A percentile compares a stretch with the other conserved stretches of the same genome.
These are phyloP conservation scores for Aureobasidium melanogenum DNA, from an alignment of 2,329 filamentous ascomycete species.

Conservation along the genomic window DNA sequence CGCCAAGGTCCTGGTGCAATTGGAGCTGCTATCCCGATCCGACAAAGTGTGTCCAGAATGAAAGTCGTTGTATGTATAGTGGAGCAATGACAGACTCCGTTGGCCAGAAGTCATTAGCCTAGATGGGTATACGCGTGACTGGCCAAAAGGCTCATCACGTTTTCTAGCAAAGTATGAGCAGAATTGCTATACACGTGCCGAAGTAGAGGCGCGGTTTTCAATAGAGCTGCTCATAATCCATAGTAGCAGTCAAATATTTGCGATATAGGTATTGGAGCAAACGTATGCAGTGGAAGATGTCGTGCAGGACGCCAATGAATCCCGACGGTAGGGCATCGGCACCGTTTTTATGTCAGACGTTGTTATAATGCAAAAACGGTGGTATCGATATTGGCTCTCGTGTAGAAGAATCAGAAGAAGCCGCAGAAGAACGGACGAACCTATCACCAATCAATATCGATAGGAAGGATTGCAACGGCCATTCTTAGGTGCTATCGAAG, in stretches of 20 bases:
- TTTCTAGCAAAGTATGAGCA: background rate
- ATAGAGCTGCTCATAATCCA: background rate
- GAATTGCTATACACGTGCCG: background rate
- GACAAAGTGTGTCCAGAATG: background rate
- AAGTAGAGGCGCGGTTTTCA: background rate
- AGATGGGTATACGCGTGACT: background rate
- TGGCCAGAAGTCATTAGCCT: conserved; percentile 3
- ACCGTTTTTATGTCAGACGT: conserved; percentile 6
- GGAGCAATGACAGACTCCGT: background rate
- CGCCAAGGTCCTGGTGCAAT: background rate
- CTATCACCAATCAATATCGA: conserved; percentile 10
- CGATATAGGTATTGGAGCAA: conserved; percentile 5
- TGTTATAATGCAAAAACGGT: conserved; percentile 9
- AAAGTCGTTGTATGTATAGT: conserved; percentile 2
- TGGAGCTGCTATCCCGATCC: background rate
- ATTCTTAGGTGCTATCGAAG: conserved; percentile 12
- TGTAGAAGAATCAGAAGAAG: background rate
- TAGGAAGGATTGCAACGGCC: conserved; percentile 9
- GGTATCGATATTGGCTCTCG: conserved; percentile 10
- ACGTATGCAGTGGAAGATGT: conserved; percentile 4
- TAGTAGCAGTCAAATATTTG: background rate
- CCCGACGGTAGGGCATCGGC: background rate
- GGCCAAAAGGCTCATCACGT: background rate
- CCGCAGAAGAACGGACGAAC: conserved; percentile 1
- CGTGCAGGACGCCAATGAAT: background rate